A percentile compares a stretch with the other conserved stretches of the same genome.
phyloP scores from a whole-genome alignment of 2,329 filamentous ascomycete genomes.

The Diaporthe citri region DNA sequence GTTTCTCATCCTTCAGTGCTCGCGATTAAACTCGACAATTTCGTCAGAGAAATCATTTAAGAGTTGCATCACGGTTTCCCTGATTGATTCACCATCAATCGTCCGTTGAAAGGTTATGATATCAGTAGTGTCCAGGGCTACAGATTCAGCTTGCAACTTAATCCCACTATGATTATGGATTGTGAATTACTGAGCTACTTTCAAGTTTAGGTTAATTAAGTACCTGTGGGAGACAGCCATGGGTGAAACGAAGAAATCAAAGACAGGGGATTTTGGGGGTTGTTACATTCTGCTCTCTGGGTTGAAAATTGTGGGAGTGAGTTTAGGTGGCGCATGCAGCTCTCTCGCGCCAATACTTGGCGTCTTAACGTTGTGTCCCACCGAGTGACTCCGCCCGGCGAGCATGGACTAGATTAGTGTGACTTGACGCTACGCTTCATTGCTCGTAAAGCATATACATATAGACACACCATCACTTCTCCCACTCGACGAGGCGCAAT shows the following conservation, averaged over 20 bases:
- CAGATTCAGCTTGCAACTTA: too few species aligned
- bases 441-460: background rate
- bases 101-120: too few species aligned
- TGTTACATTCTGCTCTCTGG: background rate
- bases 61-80: background rate
- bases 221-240: too few species aligned
- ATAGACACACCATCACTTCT: background rate
- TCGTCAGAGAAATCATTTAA: background rate
- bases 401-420: background rate
- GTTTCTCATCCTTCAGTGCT: too few species aligned
- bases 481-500: background rate
- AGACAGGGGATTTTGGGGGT: background rate
- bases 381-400: constrained; percentile 15
- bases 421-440: background rate
- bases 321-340: background rate
- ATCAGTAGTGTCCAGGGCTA: too few species aligned
- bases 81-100: too few species aligned
- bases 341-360: background rate
- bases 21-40: too few species aligned
- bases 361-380: background rate
- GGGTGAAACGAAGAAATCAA: too few species aligned
- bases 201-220: too few species aligned
- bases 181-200: too few species aligned
- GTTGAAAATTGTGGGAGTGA: background rate
- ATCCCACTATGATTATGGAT: too few species aligned